Base-by-base conservation (phyloP, 345 rosid genomes). In the Aquilaria sinensis region DNA sequence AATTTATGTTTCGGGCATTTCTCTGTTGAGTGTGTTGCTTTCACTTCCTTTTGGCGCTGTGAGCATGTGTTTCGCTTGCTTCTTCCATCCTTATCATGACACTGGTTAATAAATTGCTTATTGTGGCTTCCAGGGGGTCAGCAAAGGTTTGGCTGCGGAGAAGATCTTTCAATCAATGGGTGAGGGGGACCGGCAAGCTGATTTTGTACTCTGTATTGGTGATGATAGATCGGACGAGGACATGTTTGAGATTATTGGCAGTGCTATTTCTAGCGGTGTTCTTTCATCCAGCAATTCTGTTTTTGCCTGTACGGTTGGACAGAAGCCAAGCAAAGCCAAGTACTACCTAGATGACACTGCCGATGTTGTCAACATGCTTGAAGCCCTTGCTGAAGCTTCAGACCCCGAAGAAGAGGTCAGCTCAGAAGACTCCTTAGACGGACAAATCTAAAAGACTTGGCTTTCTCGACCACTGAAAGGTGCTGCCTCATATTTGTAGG, bases 271-370 rank as follows among this genome's bases (percentile, higher is more conserved):
- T 1, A 74, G 69, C 4, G 80, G 81, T 31, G 48, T 69, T 31
- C 73, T 86, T 16, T 75, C 83, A 12, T 47, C 84, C 12, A 73
- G 62, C 61, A 74, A 81, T 0, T 75, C 84, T 14, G 78, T 80
- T 7, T 87, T 82, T 69, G 96, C 98, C 46, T 89, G 97, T 81
- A 89, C 96, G 10, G 97, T 92, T 30, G 96, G 90, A 11, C 98
- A 92, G 72, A 89, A 92, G 75, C 98, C 98, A 52, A 92, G 98
- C 80, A 92, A 92, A 76, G 98, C 97, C 53, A 92, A 80, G 76
- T 92, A 92, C 73, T 92, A 89, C 69, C 62, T 92, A 70, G 95
- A 87, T 31, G 90, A 87, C 65, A 64, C 93, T 6, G 31, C 59
- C 33, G 89, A 80, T 11, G 89, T 86, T 23, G 68, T 86, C 56